Base-by-base conservation (phyloP, 2,329 filamentous ascomycete genomes). In the Thielaviopsis ethacetica region DNA sequence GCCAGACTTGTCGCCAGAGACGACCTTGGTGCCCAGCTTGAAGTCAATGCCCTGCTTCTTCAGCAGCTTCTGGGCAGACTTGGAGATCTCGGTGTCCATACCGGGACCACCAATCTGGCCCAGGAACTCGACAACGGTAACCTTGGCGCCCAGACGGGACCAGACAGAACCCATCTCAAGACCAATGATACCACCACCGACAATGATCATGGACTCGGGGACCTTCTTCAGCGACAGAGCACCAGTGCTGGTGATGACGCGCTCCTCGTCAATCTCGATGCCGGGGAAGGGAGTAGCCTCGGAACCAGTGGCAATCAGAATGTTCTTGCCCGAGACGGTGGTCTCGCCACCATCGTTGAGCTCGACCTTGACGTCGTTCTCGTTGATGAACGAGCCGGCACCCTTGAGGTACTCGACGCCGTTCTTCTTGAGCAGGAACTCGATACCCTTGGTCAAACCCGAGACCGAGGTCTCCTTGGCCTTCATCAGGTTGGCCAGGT, bases 391-490 rank as follows among this genome's bases (percentile, higher is more conserved):
- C 53, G 88, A 80, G 65, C 86, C 91, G 56, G 88, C 83, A 66
- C 93, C 93, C 79, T 96, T 96, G 76, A 97, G 80, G 74, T 97
- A 98, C 71, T 97, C 90, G 65, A 96, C 93, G 64, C 89, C 88
- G 76, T 98, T 98, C 82, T 98, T 97, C 84, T 97, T 97, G 76
- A 98, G 86, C 63, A 98, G 79, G 71, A 91, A 98, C 74, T 98
- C 93, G 65, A 98, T 87, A 71, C 93, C 93, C 79, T 97, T 97
- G 65, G 93, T 98, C 65, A 98, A 76, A 55, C 90, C 83, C 49
- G 76, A 73, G 63, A 98, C 93, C 57, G 93, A 94, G 41, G 83
- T 86, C 57, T 98, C 91, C 78, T 98, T 98, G 62, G 93, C 91
- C 78, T 96, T 95, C 91, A 98, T 96, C 83, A 98, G 90, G 72